These are phyloP conservation scores for Eutrema yunnanense DNA, from an alignment of 345 rosid species.

Conservation along the genomic window DNA sequence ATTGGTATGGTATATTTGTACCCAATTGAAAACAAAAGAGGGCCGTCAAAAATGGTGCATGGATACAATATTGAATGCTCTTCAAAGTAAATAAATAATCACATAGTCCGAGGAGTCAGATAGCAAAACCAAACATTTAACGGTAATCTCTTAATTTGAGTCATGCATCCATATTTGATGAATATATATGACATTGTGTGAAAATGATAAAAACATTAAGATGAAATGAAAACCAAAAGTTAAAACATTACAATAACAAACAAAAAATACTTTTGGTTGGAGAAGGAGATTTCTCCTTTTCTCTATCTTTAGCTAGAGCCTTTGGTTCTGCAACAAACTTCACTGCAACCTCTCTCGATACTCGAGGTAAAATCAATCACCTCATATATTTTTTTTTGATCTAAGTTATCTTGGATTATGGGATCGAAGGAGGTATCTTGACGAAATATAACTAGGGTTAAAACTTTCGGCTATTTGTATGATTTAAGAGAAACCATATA, in stretches of 20 bases:
- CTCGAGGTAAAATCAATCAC: constrained; percentile 1
- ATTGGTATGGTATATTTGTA: not conserved
- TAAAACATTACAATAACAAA: constrained; percentile 26
- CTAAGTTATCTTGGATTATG: not conserved
- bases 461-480: not conserved
- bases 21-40: not conserved
- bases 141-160: not conserved
- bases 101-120: not conserved
- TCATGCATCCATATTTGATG: not conserved
- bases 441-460: not conserved
- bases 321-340: constrained; percentile 43
- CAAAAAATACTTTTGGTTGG: constrained; percentile 42
- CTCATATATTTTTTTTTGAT: not conserved
- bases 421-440: not conserved
- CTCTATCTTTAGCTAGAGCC: constrained; percentile 38
- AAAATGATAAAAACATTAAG: not conserved
- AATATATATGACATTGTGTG: not conserved
- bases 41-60: not conserved
- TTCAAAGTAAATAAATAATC: not conserved
- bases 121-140: not conserved
- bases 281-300: constrained; percentile 50
- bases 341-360: constrained; percentile 42
- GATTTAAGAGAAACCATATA: too few relatives aligned
- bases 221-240: constrained; percentile 17
- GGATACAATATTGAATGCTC: not conserved